Percentiles rank a stretch among this genome's conserved stretches.
Evolutionary conservation across 148 eudicot species (phyloP).

Genomic region (Amaranthus cruentus): DNA sequence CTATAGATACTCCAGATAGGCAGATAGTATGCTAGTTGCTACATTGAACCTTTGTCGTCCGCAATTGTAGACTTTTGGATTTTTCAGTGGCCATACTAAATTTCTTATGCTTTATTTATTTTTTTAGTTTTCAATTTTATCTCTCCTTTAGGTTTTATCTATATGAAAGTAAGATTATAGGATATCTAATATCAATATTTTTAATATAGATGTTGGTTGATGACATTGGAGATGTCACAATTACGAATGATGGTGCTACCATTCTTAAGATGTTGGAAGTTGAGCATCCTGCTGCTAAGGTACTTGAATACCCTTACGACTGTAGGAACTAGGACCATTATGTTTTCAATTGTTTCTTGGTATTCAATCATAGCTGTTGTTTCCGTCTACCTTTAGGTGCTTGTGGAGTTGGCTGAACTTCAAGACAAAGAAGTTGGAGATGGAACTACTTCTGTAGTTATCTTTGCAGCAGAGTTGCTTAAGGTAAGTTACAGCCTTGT

Average conservation of each 20-base stretch:
- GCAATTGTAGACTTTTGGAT: not conserved
- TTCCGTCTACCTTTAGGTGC: constrained; percentile 42
- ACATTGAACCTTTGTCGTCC: not conserved
- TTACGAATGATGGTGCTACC: constrained; percentile 97
- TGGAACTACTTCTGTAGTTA: constrained; percentile 98
- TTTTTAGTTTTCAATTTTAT: not conserved
- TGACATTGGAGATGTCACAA: constrained; percentile 92
- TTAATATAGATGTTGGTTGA: constrained; percentile 76
- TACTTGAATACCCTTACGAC: constrained; percentile 9
- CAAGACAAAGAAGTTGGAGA: constrained; percentile 99
- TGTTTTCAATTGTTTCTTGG: not conserved
- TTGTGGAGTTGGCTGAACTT: constrained; percentile 96
- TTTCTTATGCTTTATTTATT: not conserved
- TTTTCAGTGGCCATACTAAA: not conserved
- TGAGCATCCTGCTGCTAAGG: constrained; percentile 98
- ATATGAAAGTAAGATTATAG: not conserved
- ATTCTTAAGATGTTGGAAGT: constrained; percentile 92
- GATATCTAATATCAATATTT: not conserved
- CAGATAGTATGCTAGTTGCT: not conserved
- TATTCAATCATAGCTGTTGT: not conserved
- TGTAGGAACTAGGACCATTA: not conserved
- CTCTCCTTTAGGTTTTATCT: not conserved
- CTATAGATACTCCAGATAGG: not conserved
- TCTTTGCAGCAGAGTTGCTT: constrained; percentile 95
- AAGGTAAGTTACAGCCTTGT: constrained; percentile 42